These are phyloP conservation scores for Herpetomonas tarakana DNA, from an alignment of 208 protist species.

Conservation along the genomic window DNA sequence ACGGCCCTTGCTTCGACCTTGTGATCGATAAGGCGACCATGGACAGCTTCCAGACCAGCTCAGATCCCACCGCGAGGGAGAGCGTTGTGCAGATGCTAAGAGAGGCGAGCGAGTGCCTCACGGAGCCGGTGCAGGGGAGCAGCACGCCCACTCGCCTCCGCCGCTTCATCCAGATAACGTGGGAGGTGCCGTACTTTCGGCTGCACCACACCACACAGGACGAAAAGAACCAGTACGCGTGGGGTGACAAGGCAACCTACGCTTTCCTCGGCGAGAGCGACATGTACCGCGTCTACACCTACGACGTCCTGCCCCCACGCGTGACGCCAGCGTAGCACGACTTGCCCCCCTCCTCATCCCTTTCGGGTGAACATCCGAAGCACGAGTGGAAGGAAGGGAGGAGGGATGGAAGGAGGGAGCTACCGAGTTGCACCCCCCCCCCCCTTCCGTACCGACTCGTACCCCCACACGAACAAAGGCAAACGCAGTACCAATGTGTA, in stretches of 20 bases:
- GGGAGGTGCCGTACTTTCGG: conserved; percentile 75
- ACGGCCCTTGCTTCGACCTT: conserved; percentile 67
- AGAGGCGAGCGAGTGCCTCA: conserved; percentile 54
- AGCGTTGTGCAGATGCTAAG: conserved; percentile 68
- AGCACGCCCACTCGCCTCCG: conserved; percentile 17
- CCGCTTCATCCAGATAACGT: conserved; percentile 80
- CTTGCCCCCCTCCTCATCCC: neutral
- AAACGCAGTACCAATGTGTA: too few species aligned
- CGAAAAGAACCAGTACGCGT: conserved; percentile 38
- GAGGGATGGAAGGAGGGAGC: neutral
- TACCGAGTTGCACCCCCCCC: too few species aligned
- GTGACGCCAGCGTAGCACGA: neutral
- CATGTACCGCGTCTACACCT: conserved; percentile 76
- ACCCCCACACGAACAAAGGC: too few species aligned
- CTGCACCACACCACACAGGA: conserved; percentile 60
- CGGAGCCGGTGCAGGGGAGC: conserved; percentile 14
- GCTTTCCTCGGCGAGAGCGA: conserved; percentile 68
- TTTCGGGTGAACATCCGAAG: neutral
- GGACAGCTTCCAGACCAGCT: conserved; percentile 79
- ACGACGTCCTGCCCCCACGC: conserved; percentile 29
- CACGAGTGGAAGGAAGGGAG: neutral
- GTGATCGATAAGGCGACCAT: conserved; percentile 87
- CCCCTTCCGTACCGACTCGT: too few species aligned
- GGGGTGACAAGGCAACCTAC: conserved; percentile 47
- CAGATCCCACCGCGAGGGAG: conserved; percentile 37